Evolutionary conservation across 2,329 filamentous ascomycete species (phyloP), one percentile per base, ranked within the genome.

Genomic region (Fusarium neocosmosporiellum): DNA sequence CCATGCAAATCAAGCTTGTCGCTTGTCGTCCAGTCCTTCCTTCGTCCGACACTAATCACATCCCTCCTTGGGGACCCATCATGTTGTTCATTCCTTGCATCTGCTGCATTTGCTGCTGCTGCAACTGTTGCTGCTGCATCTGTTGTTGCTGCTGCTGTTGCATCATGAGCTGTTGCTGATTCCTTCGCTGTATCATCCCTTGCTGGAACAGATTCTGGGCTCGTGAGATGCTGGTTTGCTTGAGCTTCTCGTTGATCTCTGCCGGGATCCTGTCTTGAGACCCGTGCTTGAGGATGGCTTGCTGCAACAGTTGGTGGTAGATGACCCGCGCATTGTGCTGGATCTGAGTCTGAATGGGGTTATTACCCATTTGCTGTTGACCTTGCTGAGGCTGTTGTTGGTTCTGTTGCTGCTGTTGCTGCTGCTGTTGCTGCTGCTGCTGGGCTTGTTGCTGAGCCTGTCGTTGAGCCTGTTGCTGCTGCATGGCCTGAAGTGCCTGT

Each of bases 31-130:
- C 50, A 59, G 59, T 62, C 65, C 65, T 54, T 27, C 34, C 59
- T 37, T 46, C 36, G 3, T 53, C 39, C 54, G 39, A 33, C 16
- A 59, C 34, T 63, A 31, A 57, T 78, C 82, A 86, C 84, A 87
- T 86, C 41, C 84, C 85, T 72, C 84, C 85, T 72, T 87, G 85
- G 22, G 83, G 82, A 14, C 84, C 84, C 86, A 88, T 87, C 84
- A 89, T 89, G 29, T 84, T 83, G 61, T 85, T 74, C 72, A 75
- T 74, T 33, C 73, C 72, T 57, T 77, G 74, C 53, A 75, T 73
- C 34, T 78, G 78, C 33, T 82, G 81, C 36, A 80, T 79, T 61
- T 82, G 82, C n/a, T 65, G 59, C 48, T 77, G 75, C 14, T 77
- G 76, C 7, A 74, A 70, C 39, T 81, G 77, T 36, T 79, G 77